Percentiles rank a stretch among this genome's conserved stretches.
These are phyloP conservation scores for Aphanomyces astaci DNA, from an alignment of 352 stramenopile genomes.

Conservation along the genomic window DNA sequence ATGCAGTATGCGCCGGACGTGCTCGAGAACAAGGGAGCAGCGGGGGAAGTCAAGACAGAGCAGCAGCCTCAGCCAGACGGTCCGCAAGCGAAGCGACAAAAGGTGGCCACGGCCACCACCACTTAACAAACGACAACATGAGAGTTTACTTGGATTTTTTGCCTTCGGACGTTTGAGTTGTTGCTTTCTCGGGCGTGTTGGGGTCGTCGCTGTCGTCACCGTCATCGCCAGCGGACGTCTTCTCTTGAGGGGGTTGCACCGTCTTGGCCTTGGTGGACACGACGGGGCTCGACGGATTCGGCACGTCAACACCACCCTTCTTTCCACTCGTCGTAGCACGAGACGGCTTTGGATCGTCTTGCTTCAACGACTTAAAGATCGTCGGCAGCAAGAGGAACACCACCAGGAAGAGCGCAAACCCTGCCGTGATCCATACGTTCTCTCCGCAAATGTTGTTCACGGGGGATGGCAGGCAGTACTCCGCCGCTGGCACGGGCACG, in stretches of 20 bases:
- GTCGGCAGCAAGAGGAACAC: slow-evolving; percentile 16
- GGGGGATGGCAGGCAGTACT: slow-evolving; percentile 14
- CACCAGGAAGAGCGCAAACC: slow-evolving; percentile 19
- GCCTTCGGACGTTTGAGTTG: slow-evolving; percentile 16
- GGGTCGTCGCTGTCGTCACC: not conserved
- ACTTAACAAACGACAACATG: not conserved
- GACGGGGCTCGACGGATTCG: not conserved
- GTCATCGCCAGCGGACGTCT: not conserved
- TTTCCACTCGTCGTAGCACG: no score
- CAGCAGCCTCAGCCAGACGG: slow-evolving; percentile 27
- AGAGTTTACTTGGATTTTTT: slow-evolving; percentile 24
- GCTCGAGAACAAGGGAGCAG: not conserved
- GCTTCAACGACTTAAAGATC: not conserved
- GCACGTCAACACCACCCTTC: no score
- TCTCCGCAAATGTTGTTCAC: slow-evolving; percentile 14
- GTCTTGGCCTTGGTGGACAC: slow-evolving; percentile 17
- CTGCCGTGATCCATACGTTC: slow-evolving; percentile 15
- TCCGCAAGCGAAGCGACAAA: slow-evolving; percentile 29
- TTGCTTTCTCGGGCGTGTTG: slow-evolving; percentile 14
- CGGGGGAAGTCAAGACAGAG: not conserved
- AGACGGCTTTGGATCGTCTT: no score
- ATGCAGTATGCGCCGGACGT: slow-evolving; percentile 58
- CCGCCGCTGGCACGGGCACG: not conserved
- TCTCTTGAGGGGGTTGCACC: slow-evolving; percentile 14
- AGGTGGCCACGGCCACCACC: slow-evolving; percentile 30